Evolutionary conservation across 2,329 filamentous ascomycete species (phyloP).

Genomic region (Curvularia spicifera): DNA sequence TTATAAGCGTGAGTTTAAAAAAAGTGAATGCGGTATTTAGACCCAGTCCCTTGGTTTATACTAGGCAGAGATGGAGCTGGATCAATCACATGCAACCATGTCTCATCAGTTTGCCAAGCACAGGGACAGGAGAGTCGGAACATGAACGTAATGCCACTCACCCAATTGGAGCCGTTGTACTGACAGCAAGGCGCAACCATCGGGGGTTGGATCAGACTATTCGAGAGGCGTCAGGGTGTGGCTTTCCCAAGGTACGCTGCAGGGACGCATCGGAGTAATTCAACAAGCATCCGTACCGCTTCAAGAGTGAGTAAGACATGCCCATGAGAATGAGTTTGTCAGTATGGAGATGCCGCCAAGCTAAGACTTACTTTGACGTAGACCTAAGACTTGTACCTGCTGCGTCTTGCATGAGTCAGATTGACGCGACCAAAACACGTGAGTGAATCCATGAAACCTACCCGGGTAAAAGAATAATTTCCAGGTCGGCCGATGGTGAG

Average conservation of each 20-base stretch:
- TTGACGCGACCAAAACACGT: neutral
- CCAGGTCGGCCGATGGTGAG: neutral
- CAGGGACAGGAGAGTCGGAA: neutral
- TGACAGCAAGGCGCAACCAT: neutral
- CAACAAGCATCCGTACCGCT: neutral
- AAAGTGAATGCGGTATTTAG: constrained; percentile 3
- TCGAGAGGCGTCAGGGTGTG: neutral
- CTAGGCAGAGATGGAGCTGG: neutral
- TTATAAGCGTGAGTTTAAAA: neutral
- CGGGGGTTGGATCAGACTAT: neutral
- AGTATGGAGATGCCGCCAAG: neutral
- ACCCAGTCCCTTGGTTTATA: neutral
- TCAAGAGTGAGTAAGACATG: neutral
- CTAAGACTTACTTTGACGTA: neutral
- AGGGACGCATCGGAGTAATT: neutral
- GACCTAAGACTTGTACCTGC: neutral
- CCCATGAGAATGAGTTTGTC: too few species aligned
- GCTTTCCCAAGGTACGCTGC: neutral
- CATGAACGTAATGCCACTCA: neutral
- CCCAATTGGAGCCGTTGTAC: neutral
- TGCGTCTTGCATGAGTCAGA: neutral
- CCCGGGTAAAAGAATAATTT: neutral
- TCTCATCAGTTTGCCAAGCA: neutral
- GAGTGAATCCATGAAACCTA: neutral
- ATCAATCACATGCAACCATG: neutral